phyloP scores from a whole-genome alignment of 2,329 filamentous ascomycete genomes.

The Fusarium sp. region DNA sequence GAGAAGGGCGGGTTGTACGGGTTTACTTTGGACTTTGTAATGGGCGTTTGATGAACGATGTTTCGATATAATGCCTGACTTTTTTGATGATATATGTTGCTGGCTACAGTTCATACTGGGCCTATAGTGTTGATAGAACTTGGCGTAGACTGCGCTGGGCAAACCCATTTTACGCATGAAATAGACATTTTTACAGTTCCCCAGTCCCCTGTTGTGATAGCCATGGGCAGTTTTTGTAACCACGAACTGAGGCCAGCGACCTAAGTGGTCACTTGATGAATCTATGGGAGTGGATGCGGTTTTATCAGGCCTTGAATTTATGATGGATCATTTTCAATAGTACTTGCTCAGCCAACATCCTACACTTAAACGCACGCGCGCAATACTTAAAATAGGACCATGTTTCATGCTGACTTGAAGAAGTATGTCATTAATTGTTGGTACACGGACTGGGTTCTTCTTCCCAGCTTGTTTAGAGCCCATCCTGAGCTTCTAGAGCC shows the following conservation, averaged over 20 bases:
- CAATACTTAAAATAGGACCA: background rate
- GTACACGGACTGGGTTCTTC: background rate
- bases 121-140: constrained; percentile 28
- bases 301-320: background rate
- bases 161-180: constrained; percentile 33
- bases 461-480: background rate
- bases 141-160: constrained; percentile 16
- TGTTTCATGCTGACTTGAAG: background rate
- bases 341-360: background rate
- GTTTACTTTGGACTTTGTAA: constrained; percentile 32
- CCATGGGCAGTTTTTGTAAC: background rate
- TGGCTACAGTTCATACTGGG: constrained; percentile 15
- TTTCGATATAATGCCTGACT: constrained; percentile 38
- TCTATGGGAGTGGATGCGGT: background rate
- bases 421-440: background rate
- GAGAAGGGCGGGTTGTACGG: constrained; percentile 23
- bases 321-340: background rate
- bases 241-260: background rate
- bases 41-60: constrained; percentile 41
- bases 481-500: constrained; percentile 1
- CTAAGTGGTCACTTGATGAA: background rate
- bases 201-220: background rate
- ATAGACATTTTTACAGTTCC: constrained; percentile 34
- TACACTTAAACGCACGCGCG: background rate
- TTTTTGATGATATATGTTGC: constrained; percentile 33